A percentile compares a stretch with the other conserved stretches of the same genome.
Conservation (phyloP, 768 basidiomycete species). For the Agrocybe pediades region DNA sequence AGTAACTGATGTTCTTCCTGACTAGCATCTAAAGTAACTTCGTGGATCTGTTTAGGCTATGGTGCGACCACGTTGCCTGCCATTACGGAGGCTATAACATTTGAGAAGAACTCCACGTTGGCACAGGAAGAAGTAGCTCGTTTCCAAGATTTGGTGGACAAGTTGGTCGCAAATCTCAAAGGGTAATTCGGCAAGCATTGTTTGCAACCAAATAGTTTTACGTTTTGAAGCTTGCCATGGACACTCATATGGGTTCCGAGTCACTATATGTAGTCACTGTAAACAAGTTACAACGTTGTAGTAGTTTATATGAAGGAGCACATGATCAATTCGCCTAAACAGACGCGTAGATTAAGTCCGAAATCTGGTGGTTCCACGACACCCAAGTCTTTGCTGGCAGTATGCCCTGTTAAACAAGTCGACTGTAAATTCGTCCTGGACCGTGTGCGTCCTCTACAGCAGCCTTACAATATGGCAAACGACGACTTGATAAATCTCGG, state of each 20-base stretch:
- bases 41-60: conserved; percentile 56
- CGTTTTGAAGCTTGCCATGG: too few species aligned
- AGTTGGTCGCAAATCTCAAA: conserved; percentile 15
- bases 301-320: not conserved
- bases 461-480: not conserved
- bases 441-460: not conserved
- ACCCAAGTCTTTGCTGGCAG: conserved; percentile 1
- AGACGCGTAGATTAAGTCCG: not conserved
- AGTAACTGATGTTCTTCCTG: conserved; percentile 21
- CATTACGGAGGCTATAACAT: conserved; percentile 74
- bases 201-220: too few species aligned
- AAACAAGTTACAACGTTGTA: not conserved
- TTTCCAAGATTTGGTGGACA: conserved; percentile 39
- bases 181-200: not conserved
- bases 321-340: not conserved
- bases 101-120: conserved; percentile 63
- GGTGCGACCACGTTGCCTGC: conserved; percentile 86
- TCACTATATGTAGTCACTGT: too few species aligned
- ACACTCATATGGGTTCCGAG: too few species aligned
- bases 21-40: not conserved
- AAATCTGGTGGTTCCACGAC: not conserved
- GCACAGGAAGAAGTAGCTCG: conserved; percentile 63
- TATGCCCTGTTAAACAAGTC: not conserved
- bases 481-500: conserved; percentile 4
- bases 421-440: not conserved